Base-by-base conservation (phyloP, 805 yeast genomes). In the Starmera dryadoides region DNA sequence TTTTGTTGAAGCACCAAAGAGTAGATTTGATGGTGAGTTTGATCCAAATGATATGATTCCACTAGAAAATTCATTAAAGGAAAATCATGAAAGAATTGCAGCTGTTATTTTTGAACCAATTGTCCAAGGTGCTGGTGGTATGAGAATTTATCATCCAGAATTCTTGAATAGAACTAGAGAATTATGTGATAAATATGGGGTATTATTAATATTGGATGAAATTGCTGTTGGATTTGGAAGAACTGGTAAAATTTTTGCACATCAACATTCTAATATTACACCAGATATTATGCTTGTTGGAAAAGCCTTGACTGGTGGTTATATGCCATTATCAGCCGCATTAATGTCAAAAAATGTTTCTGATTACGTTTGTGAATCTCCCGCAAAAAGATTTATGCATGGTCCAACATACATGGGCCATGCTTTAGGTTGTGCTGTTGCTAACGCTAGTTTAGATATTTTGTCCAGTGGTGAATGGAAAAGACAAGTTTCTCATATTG, bases 61-160 rank as follows among this genome's bases (percentile, higher is more conserved):
- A 16, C 50, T 63, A 22, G 53, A 58, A 41, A 46, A 46, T 25
- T 50, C 53, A 19, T 48, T 63, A 23, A 40, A 48, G 37, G 33
- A 44, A 6, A 55, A 62, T 41, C 60, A 57, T 25, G 52, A 52
- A 15, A 49, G 45, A 12, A 56, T 64, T 21, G 64, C 66, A 12
- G 66, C 59, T 15, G 52, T 62, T 11, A 59, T 64, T 8, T 37
- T 63, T 35, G 68, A 64, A 43, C 60, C 64, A 6, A 55, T 64
- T 28, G 44, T 52, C 31, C 69, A 64, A 47, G 68, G 69, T 19
- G 69, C 66, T 26, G 67, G 63, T 15, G 69, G 68, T 7, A 54
- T 64, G 47, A 41, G 53, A 30, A 50, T 61, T 15, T 64, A 63
- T 21, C 54, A 55, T 34, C 59, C 60, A 9, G 60, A 57, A 6